A percentile compares a stretch with the other conserved stretches of the same genome.
phyloP scores from a whole-genome alignment of 768 basidiomycete genomes.

The Amanita rubescens region DNA sequence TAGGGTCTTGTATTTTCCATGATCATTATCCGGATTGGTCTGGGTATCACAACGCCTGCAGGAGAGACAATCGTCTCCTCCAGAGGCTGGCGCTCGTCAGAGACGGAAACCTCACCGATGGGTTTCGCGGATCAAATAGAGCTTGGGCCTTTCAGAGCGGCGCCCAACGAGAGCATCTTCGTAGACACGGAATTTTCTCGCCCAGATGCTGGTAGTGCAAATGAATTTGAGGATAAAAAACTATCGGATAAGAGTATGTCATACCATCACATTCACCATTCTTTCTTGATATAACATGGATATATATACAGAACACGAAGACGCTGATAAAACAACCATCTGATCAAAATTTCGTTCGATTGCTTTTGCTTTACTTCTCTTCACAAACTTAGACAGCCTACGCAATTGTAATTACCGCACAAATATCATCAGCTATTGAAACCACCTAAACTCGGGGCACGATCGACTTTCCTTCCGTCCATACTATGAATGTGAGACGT shows the following conservation, averaged over 20 bases:
- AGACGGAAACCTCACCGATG: neutral
- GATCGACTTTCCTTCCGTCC: neutral
- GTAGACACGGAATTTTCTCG: neutral
- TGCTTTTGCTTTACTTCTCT: too few species aligned
- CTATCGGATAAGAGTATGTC: neutral
- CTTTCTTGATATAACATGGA: neutral
- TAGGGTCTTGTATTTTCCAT: constrained; percentile 30
- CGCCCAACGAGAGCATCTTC: neutral
- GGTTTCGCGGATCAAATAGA: neutral
- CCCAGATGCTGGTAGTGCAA: neutral
- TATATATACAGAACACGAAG: neutral
- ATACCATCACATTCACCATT: neutral
- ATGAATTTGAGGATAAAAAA: neutral
- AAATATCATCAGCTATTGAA: neutral
- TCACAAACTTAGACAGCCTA: neutral
- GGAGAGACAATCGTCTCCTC: neutral
- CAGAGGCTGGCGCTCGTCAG: neutral
- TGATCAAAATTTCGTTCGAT: neutral
- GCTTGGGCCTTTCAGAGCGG: neutral
- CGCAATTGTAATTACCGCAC: neutral
- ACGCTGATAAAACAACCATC: neutral
- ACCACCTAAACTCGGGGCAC: neutral
- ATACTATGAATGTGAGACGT: neutral
- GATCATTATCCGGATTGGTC: constrained; percentile 32
- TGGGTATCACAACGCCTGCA: constrained; percentile 20